phyloP scores from a whole-genome alignment of 2,329 filamentous ascomycete genomes.

The Hirsutella rhossiliensis region DNA sequence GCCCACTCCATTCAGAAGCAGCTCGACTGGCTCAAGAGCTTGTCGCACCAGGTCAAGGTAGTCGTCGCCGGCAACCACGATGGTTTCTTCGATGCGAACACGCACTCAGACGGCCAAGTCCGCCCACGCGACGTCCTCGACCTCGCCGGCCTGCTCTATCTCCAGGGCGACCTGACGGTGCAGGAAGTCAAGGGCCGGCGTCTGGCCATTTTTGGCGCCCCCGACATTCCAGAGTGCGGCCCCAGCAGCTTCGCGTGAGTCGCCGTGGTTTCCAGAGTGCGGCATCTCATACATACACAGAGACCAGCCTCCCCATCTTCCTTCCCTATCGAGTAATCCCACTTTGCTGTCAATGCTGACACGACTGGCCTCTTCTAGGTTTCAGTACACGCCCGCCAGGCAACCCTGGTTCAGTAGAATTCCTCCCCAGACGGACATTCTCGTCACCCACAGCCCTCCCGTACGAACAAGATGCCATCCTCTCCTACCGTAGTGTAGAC shows the following conservation, averaged over 20 bases:
- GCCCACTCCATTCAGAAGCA: conserved; percentile 66
- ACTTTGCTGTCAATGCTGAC: background rate
- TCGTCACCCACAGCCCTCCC: conserved; percentile 74
- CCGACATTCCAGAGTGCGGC: conserved; percentile 69
- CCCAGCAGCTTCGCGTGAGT: conserved; percentile 50
- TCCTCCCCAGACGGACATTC: conserved; percentile 60
- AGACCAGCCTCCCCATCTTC: background rate
- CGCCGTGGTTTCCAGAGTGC: background rate
- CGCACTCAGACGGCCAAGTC: conserved; percentile 44
- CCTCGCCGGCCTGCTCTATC: conserved; percentile 60
- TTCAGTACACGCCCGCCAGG: conserved; percentile 55
- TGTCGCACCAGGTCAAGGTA: conserved; percentile 71
- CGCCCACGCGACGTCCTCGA: conserved; percentile 41
- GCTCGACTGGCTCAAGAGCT: conserved; percentile 65
- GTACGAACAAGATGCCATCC: conserved; percentile 18
- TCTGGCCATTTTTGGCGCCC: conserved; percentile 59
- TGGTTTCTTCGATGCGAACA: conserved; percentile 63
- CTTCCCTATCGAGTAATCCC: background rate
- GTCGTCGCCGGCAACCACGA: conserved; percentile 86
- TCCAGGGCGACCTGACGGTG: conserved; percentile 56
- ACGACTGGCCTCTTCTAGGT: conserved; percentile 26
- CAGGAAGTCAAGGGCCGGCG: conserved; percentile 49
- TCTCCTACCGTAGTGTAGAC: too few species aligned
- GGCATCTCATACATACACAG: too few species aligned
- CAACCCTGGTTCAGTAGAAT: conserved; percentile 65